Conservation (phyloP, 2,329 filamentous ascomycete species). For the Trichoderma citrinoviride region DNA sequence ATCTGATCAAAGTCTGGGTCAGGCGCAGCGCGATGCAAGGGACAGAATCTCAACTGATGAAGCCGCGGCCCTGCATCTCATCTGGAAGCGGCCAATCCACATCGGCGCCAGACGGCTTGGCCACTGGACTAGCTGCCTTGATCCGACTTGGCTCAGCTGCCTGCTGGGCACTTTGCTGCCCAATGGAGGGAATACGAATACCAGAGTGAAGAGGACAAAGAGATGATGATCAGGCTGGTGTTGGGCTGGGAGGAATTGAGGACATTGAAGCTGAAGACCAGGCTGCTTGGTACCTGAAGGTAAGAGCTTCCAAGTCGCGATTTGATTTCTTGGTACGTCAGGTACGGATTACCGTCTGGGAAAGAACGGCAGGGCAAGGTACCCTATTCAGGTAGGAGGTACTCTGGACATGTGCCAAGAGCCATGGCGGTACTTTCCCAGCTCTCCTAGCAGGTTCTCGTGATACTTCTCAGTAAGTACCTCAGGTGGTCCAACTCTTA, state of each 20-base stretch:
- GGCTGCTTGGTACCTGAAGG: background rate
- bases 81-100: background rate
- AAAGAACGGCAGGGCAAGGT: background rate
- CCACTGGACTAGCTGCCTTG: background rate
- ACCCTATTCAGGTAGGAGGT: too few species aligned
- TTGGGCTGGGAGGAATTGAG: background rate
- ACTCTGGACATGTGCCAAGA: too few species aligned
- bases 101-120: conserved; percentile 5
- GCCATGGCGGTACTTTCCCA: too few species aligned
- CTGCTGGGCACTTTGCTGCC: conserved; percentile 8
- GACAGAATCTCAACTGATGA: background rate
- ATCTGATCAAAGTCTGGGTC: too few species aligned
- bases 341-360: background rate
- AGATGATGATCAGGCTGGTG: background rate
- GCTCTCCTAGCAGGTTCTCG: too few species aligned
- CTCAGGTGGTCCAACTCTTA: too few species aligned
- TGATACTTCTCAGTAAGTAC: too few species aligned
- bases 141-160: background rate
- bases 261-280: conserved; percentile 5
- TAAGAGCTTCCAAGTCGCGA: too few species aligned
- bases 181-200: background rate
- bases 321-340: too few species aligned
- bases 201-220: background rate
- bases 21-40: background rate
- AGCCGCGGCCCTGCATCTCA: background rate